Percentiles rank a stretch among this genome's conserved stretches.
phyloP scores from a whole-genome alignment of 495 filamentous ascomycete species.

The Lindgomyces ingoldianus region DNA sequence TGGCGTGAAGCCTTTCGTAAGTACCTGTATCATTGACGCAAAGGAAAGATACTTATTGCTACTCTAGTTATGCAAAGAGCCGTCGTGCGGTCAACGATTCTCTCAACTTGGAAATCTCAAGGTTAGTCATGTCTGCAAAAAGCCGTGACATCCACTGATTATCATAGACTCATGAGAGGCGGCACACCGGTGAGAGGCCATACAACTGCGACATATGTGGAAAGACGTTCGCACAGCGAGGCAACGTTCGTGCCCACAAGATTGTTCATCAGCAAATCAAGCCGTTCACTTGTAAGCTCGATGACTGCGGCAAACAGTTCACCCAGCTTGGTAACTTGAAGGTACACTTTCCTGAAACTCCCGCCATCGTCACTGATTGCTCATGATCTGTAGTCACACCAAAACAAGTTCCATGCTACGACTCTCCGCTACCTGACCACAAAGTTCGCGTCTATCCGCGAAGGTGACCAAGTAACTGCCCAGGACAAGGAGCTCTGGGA shows the following conservation, averaged over 20 bases:
- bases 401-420: slow-evolving; percentile 84
- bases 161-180: slow-evolving; percentile 73
- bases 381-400: slow-evolving; percentile 67
- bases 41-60: slow-evolving; percentile 15
- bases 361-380: no score
- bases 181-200: slow-evolving; percentile 85
- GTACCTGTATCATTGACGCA: slow-evolving; percentile 37
- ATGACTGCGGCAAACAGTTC: slow-evolving; percentile 81
- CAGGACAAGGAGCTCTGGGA: slow-evolving; percentile 79
- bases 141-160: slow-evolving; percentile 14
- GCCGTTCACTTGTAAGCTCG: slow-evolving; percentile 77
- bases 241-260: slow-evolving; percentile 84
- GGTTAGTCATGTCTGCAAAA: slow-evolving; percentile 51
- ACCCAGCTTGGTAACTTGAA: slow-evolving; percentile 89
- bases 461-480: slow-evolving; percentile 61
- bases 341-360: slow-evolving; percentile 48
- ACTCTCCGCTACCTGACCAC: slow-evolving; percentile 71
- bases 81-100: slow-evolving; percentile 76
- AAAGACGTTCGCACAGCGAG: slow-evolving; percentile 79
- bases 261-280: slow-evolving; percentile 77
- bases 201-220: slow-evolving; percentile 81
- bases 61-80: slow-evolving; percentile 68
- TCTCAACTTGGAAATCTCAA: slow-evolving; percentile 88
- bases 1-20: slow-evolving; percentile 86
- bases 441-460: slow-evolving; percentile 67